Evolutionary conservation across 2,329 filamentous ascomycete species (phyloP), one percentile per base, ranked within the genome.

Genomic region (Epichloe typhina): DNA sequence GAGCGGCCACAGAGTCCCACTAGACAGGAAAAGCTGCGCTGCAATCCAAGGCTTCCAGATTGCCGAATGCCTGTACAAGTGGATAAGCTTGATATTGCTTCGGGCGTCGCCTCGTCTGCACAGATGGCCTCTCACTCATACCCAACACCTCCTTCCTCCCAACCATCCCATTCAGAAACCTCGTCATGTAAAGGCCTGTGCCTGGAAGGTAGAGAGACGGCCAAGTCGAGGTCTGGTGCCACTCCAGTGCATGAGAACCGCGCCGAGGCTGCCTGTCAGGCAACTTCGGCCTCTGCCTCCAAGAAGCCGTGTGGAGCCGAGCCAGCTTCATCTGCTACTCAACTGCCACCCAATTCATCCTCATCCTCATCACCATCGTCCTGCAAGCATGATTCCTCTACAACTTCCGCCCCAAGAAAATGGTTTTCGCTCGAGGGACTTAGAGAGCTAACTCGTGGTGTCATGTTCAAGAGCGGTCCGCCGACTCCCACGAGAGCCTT

Each of bases 401-500:
- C 64, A 61, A 60, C 64, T 57, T 61, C 68, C 55, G 64, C 64
- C 57, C 64, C 66, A 58, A 68, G 68, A 65, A 69, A 77, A 65
- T 83, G 79, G 69, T 76, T 78, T 66, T 80, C 82, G 65, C 72
- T 80, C 74, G 75, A 79, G 69, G 77, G 79, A 73, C 76, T 85
- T 69, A 86, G 80, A 75, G 85, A 84, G 86, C 90, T 96, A 88
- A 96, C 89, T 80, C 77, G 82, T 77, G 80, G 62, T 62, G 60
- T 66, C 57, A 62, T 81, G 69, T 73, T 81, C 75, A 95, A 96
- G 90, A 95, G 88, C 74, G 93, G 88, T 60, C 86, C 88, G 59
- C 83, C 89, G 54, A 90, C 91, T 59, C 94, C 91, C 51, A 91
- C 88, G 56, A 84, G 91, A 70, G 86, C 90, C 53, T 80, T 91